Base-by-base conservation (phyloP, 805 yeast genomes). In the Sugiyamaella mastotermitis region DNA sequence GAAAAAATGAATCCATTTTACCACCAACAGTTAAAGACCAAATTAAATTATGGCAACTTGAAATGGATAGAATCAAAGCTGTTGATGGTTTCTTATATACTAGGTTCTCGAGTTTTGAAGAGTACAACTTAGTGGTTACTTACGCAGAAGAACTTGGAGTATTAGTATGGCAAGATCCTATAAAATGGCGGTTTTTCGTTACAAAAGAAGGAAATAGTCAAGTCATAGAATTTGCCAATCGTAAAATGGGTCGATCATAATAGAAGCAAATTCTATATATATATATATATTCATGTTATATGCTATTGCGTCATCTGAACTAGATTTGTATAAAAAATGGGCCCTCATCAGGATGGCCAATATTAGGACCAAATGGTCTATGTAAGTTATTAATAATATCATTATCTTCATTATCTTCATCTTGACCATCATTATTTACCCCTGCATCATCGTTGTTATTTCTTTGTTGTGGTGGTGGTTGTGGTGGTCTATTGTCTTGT, bases 11-110 rank as follows among this genome's bases (percentile, higher is more conserved):
- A 73, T 77, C 48, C 56, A 78, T 42, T 79, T 80, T 92, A 9
- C 97, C 97, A 3, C 95, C 97, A 0, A 92, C 95, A 0, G 95
- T 92, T n/a, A 83, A 85, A 1, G 99, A 92, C 61, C 99, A 92
- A 58, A 84, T 92, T 50, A 80, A 79, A 56, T 68, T 92, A 37
- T 92, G 99, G 99, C 97, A 92, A 64, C 67, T 92, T 43, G 99
- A 92, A 57, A 62, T 88, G 64, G 97, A 92, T 58, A 74, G 99
- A 61, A 84, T 92, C 47, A 79, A 83, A 49, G 75, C 92, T 1
- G 83, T 77, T 35, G 85, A 80, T 20, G 99, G 99, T 0, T 87
- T 80, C 42, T 61, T 92, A 32, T 92, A 84, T 63, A 80, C 85
- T 41, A 96, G 90, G 51, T 92, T 92, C 58, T 68, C 80, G 17